Evolutionary conservation across 805 yeast genomes (phyloP).

Genomic region (Yamadazyma scolyti): DNA sequence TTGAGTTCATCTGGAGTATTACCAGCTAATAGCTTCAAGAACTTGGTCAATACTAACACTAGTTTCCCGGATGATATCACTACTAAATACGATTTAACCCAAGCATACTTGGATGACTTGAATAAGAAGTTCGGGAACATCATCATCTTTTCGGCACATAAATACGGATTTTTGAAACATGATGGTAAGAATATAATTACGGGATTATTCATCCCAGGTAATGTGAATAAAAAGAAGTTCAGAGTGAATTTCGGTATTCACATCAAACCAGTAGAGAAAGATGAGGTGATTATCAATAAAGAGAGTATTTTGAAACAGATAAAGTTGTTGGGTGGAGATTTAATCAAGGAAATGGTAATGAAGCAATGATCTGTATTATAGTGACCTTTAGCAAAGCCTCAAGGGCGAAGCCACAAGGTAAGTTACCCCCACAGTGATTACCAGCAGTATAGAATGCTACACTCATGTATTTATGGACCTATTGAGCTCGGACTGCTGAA

Average conservation of each 20-base stretch:
- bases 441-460: too few relatives aligned
- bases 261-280: conserved; percentile 55
- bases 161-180: conserved; percentile 50
- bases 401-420: too few relatives aligned
- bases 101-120: conserved; percentile 57
- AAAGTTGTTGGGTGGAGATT: conserved; percentile 62
- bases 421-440: too few relatives aligned
- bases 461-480: too few relatives aligned
- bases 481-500: too few relatives aligned
- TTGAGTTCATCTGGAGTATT: conserved; percentile 54
- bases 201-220: conserved; percentile 76
- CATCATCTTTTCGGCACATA: conserved; percentile 64
- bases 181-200: conserved; percentile 62
- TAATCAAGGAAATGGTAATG: conserved; percentile 23
- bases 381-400: too few relatives aligned
- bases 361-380: background rate
- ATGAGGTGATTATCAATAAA: conserved; percentile 59
- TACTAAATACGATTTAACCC: conserved; percentile 57
- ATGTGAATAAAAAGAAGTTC: conserved; percentile 60
- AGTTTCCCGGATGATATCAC: conserved; percentile 44
- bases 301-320: conserved; percentile 75
- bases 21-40: conserved; percentile 55
- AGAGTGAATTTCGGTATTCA: conserved; percentile 77
- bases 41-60: conserved; percentile 44
- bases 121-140: conserved; percentile 60